Percentiles rank a stretch among this genome's conserved stretches.
These are phyloP conservation scores for Bigelowiella natans DNA, from an alignment of 78 protist species.

Conservation along the genomic window DNA sequence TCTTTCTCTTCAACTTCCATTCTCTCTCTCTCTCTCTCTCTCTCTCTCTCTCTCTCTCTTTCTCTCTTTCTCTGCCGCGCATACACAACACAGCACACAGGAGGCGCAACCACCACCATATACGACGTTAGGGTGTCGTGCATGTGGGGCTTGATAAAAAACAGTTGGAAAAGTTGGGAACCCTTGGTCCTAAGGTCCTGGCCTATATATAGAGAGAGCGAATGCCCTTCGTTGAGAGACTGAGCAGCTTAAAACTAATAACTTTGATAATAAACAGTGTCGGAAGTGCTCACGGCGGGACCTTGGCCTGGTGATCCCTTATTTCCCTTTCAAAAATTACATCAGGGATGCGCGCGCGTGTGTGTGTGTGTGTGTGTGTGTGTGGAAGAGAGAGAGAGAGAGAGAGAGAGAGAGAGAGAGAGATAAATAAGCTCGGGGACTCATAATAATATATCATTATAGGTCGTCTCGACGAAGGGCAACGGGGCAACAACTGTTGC, in stretches of 20 bases:
- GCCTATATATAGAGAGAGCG: background rate
- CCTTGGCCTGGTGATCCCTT: background rate
- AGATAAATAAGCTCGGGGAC: too few relatives aligned
- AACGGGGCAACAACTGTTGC: constrained; percentile 91
- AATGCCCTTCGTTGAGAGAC: background rate
- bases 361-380: background rate
- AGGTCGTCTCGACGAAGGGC: constrained; percentile 25
- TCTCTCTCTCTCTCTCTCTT: too few relatives aligned
- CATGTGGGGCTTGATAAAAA: background rate
- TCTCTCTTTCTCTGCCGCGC: too few relatives aligned
- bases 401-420: background rate
- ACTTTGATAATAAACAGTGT: background rate
- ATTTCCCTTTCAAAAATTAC: too few relatives aligned
- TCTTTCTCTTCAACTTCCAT: too few relatives aligned
- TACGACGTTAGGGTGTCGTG: background rate
- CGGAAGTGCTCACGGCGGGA: background rate
- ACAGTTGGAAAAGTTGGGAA: background rate
- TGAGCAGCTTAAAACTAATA: background rate
- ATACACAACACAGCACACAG: too few relatives aligned
- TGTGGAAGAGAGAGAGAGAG: background rate
- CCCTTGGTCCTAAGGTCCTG: background rate
- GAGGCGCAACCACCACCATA: too few relatives aligned
- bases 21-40: too few relatives aligned
- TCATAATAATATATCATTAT: too few relatives aligned
- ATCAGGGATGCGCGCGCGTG: too few relatives aligned